Base-by-base conservation (phyloP, 139 green algal species). In the Picochlorum sp. region DNA sequence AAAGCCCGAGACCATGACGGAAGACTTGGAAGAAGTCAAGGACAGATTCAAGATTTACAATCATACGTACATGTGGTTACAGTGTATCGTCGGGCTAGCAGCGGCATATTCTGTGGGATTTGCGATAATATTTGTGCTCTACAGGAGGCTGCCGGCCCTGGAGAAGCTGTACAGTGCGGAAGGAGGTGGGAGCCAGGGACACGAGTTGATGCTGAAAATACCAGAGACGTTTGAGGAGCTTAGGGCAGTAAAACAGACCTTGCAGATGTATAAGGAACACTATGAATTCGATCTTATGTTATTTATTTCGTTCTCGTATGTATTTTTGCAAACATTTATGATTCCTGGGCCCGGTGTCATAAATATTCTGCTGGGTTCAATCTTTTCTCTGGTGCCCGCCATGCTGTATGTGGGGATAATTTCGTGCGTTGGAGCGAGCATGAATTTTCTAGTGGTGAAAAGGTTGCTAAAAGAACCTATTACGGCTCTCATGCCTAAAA, bases 291-390 rank as follows among this genome's bases (percentile, higher is more conserved):
- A 76, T 59, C 51, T 68, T 44, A 22, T 60, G 51, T 26, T 61
- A 43, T 22, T 74, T 55, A 12, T 77, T 53, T 32, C 69, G 57
- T 51, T 64, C 54, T 43, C 69, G 45, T 69, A 85, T 44, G 25
- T 81, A 8, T 79, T 85, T 49, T 70, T 83, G 32, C 41, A 73
- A 56, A 33, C 59, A 6, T 68, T 73, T 51, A 68, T 73, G 66
- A 67, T 68, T 3, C 66, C 66, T 7, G 66, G 66, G 14, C 35
- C 51, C 13, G 54, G 61, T 4, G 33, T 32, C 6, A 54, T 75
- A 31, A 75, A 75, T 9, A 56, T 75, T 4, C 53, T 75, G 32
- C 55, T 54, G 2, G 67, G 67, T 12, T 62, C 40, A 39, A 54
- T 75, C 43, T 75, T 67, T 36, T 29, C 61, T 26, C 47, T 70